A percentile compares a stretch with the other conserved stretches of the same genome.
Conservation (phyloP, 2,329 filamentous ascomycete species). For the Pleoardoris graminearum region DNA sequence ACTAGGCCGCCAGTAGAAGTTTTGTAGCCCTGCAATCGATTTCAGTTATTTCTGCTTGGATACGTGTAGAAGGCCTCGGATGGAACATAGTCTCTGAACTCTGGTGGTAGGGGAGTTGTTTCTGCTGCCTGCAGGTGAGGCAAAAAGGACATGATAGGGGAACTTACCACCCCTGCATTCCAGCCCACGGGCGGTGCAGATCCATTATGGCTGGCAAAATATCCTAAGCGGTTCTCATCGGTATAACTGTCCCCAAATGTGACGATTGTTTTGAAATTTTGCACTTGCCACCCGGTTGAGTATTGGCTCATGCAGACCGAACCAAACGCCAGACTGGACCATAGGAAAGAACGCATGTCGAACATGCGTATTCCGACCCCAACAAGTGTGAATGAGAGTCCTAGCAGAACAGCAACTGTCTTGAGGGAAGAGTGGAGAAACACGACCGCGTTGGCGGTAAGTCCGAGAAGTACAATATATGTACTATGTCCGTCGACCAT, state of each 20-base stretch:
- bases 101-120: too few relatives aligned
- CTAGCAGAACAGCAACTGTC: background rate
- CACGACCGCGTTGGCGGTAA: conserved; percentile 16
- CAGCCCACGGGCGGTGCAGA: conserved; percentile 66
- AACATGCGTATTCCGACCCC: background rate
- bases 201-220: conserved; percentile 62
- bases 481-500: conserved; percentile 5
- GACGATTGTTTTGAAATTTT: conserved; percentile 64
- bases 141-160: background rate
- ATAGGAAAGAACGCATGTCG: conserved; percentile 27
- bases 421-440: background rate
- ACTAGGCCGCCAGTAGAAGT: conserved; percentile 68
- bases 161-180: conserved; percentile 50
- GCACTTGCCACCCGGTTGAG: conserved; percentile 42
- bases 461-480: conserved; percentile 15
- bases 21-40: conserved; percentile 44
- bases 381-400: background rate
- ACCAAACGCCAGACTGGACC: conserved; percentile 25
- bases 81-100: too few relatives aligned
- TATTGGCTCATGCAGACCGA: conserved; percentile 16
- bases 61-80: background rate
- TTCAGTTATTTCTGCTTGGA: conserved; percentile 4
- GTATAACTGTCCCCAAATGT: conserved; percentile 78
- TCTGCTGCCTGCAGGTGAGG: too few relatives aligned
- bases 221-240: conserved; percentile 68